Evolutionary conservation across 495 filamentous ascomycete species (phyloP), one percentile per base, ranked within the genome.

Genomic region (Penicillium verhagenii): DNA sequence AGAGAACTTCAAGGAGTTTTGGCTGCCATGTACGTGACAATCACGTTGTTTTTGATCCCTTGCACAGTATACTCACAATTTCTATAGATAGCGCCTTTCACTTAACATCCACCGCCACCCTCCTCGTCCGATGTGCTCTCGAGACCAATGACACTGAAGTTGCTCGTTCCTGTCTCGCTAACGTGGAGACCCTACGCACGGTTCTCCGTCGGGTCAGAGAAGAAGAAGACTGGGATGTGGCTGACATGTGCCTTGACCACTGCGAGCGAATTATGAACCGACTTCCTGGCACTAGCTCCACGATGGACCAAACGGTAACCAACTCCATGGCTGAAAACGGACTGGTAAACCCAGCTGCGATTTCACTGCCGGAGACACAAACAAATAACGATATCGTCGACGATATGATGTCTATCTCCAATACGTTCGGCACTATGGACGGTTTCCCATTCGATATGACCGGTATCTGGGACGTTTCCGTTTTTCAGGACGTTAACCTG

Each of bases 181-280:
- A 76, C 53, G 72, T 78, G 38, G 68, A 74, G 53, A 72, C 69
- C 21, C 64, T 78, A 28, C 73, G 72, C 31, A 57, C 60, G 4
- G 70, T 78, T 39, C 67, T 82, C 6, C 76, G 76, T 21, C 72
- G 73, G n/a, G 76, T 79, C 14, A 69, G 69, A 13, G 76, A 82
- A 51, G 70, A 79, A 52, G 73, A 81, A 56, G 77, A 79, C 59
- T 82, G 77, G 77, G 79, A 82, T 51, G 69, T 81, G 2, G 79
- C 77, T 8, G 73, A 78, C 46, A 77, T 79, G 70, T 82, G 79
- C 46, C 65, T 82, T 16, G 79, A 80, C 35, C 74, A 80, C 57
- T 80, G 77, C 58, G 73, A 78, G 35, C 67, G 70, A 16, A 72
- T 78, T 56, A 72, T 77, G 58, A 71, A 70, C 65, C 60, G 72